These are phyloP conservation scores for Microsporum audouinii DNA, from an alignment of 2,329 filamentous ascomycete genomes.

Conservation along the genomic window DNA sequence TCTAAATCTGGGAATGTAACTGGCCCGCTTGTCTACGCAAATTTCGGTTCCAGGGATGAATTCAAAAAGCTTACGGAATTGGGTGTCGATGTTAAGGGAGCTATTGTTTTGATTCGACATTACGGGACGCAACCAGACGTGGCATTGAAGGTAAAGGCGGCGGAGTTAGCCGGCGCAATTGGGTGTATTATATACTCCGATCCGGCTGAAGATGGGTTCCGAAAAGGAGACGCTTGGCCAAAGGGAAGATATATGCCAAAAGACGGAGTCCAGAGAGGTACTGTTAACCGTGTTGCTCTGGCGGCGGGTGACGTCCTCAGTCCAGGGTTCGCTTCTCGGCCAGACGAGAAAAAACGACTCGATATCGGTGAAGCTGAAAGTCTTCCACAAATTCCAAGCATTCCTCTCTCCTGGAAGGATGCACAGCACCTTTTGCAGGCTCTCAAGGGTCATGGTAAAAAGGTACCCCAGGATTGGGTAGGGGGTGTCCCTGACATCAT, in stretches of 20 bases:
- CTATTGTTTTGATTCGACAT: constrained; percentile 74
- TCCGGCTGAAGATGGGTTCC: constrained; percentile 71
- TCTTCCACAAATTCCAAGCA: constrained; percentile 71
- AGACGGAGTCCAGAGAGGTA: constrained; percentile 71
- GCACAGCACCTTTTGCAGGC: constrained; percentile 67
- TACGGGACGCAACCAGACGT: constrained; percentile 61
- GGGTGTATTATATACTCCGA: constrained; percentile 92
- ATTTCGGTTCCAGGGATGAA: constrained; percentile 78
- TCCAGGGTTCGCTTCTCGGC: constrained; percentile 60
- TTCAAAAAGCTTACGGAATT: constrained; percentile 61
- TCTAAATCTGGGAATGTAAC: constrained; percentile 77
- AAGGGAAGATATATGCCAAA: constrained; percentile 67
- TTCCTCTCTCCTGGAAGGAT: constrained; percentile 83
- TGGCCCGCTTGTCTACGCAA: constrained; percentile 80
- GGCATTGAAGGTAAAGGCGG: constrained; percentile 77
- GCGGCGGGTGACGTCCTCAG: constrained; percentile 85
- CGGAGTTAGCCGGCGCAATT: constrained; percentile 71
- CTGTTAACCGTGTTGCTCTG: constrained; percentile 70
- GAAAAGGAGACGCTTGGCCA: constrained; percentile 60
- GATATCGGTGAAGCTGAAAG: constrained; percentile 58
- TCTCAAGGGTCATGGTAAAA: constrained; percentile 62
- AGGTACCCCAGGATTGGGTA: constrained; percentile 58
- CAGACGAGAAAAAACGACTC: constrained; percentile 47
- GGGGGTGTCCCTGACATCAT: constrained; percentile 64
- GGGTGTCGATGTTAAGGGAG: constrained; percentile 62